phyloP scores from a whole-genome alignment of 2,329 filamentous ascomycete species.

The Didymella pomorum region DNA sequence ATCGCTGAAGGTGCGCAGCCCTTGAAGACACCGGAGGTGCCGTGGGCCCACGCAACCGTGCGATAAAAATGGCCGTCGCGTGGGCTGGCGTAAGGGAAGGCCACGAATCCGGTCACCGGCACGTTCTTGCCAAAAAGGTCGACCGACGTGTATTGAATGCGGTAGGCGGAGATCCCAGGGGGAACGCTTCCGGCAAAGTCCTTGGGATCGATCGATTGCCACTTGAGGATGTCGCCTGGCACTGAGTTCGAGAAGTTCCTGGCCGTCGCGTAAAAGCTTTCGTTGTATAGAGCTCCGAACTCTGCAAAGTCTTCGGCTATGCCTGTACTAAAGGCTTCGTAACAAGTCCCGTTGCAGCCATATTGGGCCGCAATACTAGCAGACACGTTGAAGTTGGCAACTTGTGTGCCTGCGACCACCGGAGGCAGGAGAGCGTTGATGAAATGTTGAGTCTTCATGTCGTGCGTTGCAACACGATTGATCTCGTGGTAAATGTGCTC shows the following conservation, averaged over 20 bases:
- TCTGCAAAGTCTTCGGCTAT: conserved; percentile 1
- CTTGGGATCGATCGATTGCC: not conserved
- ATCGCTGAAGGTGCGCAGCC: conserved; percentile 11
- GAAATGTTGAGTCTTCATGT: conserved; percentile 1
- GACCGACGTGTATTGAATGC: conserved; percentile 9
- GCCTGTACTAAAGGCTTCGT: conserved; percentile 2
- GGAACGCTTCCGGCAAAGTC: not conserved
- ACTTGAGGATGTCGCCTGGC: conserved; percentile 14
- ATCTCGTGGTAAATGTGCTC: not conserved
- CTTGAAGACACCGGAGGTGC: conserved; percentile 9
- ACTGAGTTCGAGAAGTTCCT: conserved; percentile 9
- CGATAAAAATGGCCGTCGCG: not conserved
- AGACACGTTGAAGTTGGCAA: conserved; percentile 13
- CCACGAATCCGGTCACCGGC: conserved; percentile 11
- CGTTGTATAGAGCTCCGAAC: conserved; percentile 3
- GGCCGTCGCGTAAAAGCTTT: conserved; percentile 12
- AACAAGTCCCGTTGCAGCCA: conserved; percentile 5
- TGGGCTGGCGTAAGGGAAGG: conserved; percentile 7
- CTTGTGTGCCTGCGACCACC: not conserved
- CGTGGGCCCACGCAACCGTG: conserved; percentile 11
- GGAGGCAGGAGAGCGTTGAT: not conserved
- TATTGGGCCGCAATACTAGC: conserved; percentile 4
- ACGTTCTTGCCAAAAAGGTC: not conserved
- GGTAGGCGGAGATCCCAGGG: conserved; percentile 1
- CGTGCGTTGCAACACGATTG: not conserved